Evolutionary conservation across 139 green algal species (phyloP).

Genomic region (Medakamo hakoo): DNA sequence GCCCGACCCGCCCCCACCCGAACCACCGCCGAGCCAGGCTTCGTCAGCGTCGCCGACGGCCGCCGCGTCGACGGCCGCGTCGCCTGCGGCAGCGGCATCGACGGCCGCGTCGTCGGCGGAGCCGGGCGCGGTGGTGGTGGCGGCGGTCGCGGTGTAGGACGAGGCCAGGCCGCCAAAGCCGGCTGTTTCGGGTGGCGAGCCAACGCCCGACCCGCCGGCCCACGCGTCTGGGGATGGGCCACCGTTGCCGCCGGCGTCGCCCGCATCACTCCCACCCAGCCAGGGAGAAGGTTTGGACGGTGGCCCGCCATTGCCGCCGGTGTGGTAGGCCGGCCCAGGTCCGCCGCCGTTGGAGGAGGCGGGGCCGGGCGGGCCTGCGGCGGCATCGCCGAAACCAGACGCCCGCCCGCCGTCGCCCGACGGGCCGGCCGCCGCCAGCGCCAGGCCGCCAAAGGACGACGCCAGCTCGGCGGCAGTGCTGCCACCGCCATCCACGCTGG

Average conservation of each 20-base stretch:
- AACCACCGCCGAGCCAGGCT: too few species aligned
- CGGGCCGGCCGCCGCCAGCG: too few species aligned
- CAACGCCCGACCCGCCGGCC: too few species aligned
- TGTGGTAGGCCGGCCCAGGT: background rate
- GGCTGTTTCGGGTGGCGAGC: background rate
- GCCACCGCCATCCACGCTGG: background rate
- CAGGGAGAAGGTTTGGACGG: too few species aligned
- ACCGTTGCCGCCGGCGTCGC: too few species aligned
- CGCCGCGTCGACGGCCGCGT: background rate
- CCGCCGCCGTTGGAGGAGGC: background rate
- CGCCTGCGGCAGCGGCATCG: background rate
- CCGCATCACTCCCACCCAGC: background rate
- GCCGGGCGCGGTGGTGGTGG: background rate
- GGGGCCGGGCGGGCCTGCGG: too few species aligned
- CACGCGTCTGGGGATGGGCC: background rate
- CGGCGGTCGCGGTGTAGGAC: too few species aligned
- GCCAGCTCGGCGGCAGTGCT: background rate
- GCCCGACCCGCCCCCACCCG: too few species aligned
- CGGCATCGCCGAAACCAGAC: background rate
- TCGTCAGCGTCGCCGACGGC: too few species aligned
- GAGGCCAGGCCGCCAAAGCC: too few species aligned
- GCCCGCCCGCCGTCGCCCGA: too few species aligned
- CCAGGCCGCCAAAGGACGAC: background rate
- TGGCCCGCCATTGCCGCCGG: background rate
- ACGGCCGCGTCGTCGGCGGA: background rate